These are phyloP conservation scores for Theileria luwenshuni DNA, from an alignment of 169 alveolate species.

Conservation along the genomic window DNA sequence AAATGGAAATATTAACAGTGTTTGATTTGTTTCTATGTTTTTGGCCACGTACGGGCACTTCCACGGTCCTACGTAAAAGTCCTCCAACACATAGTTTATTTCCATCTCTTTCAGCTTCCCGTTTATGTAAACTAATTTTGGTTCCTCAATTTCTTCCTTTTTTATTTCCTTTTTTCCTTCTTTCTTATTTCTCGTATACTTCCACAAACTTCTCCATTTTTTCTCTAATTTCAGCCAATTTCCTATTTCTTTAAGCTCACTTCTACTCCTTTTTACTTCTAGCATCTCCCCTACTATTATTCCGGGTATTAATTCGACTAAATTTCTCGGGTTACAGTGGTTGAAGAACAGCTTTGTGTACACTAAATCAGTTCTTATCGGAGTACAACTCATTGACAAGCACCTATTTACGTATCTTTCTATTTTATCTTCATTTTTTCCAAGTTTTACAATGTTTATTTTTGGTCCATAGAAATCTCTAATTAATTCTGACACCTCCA, in stretches of 20 bases:
- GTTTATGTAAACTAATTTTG: slow-evolving; percentile 13
- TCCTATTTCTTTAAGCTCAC: slow-evolving; percentile 23
- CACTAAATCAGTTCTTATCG: slow-evolving; percentile 8
- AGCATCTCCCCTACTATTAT: slow-evolving; percentile 29
- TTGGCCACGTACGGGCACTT: slow-evolving; percentile 40
- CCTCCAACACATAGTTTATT: slow-evolving; percentile 15
- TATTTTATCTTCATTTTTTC: background rate
- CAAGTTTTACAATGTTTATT: too few species aligned
- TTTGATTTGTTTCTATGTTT: background rate
- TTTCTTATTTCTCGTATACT: background rate
- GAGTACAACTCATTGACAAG: background rate
- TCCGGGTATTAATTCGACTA: slow-evolving; percentile 29
- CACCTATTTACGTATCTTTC: slow-evolving; percentile 14
- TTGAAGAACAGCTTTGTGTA: slow-evolving; percentile 40
- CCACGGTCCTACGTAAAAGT: slow-evolving; percentile 51
- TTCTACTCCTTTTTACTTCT: background rate
- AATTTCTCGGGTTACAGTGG: slow-evolving; percentile 36
- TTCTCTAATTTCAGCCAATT: slow-evolving; percentile 24
- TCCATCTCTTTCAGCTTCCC: slow-evolving; percentile 3
- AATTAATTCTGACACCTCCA: background rate
- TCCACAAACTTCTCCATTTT: slow-evolving; percentile 10
- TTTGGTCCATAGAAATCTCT: slow-evolving; percentile 13
- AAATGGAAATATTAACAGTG: slow-evolving; percentile 3
- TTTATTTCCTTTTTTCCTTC: background rate
- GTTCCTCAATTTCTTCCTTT: slow-evolving; percentile 16